These are phyloP conservation scores for Neonectria faginata DNA, from an alignment of 2,329 filamentous ascomycete genomes.

Conservation along the genomic window DNA sequence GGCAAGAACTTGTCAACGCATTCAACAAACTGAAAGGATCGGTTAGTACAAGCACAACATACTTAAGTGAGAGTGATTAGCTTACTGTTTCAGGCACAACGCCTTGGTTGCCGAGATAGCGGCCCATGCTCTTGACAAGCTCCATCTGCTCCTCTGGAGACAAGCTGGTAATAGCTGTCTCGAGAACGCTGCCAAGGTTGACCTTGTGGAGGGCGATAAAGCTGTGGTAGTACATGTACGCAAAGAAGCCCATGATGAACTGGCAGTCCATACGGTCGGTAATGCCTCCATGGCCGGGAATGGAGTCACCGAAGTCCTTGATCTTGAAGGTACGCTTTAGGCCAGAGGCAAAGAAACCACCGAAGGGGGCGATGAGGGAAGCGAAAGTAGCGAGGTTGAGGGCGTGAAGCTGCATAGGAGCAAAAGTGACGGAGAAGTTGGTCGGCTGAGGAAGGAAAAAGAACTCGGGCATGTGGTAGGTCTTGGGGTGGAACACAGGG, in stretches of 20 bases:
- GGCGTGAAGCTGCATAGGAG: slow-evolving; percentile 94
- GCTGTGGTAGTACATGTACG: slow-evolving; percentile 98
- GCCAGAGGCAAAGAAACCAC: slow-evolving; percentile 97
- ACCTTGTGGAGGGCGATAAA: slow-evolving; percentile 93
- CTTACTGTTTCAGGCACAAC: slow-evolving; percentile 50
- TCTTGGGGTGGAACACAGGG: slow-evolving; percentile 85
- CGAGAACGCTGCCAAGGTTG: slow-evolving; percentile 86
- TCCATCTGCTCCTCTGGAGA: slow-evolving; percentile 90
- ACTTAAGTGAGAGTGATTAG: not conserved
- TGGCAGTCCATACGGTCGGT: slow-evolving; percentile 99
- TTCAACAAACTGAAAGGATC: slow-evolving; percentile 35
- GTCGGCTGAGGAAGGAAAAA: slow-evolving; percentile 73
- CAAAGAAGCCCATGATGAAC: slow-evolving; percentile 99
- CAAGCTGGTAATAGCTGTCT: slow-evolving; percentile 91
- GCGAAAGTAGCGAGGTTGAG: slow-evolving; percentile 92
- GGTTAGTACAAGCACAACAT: not conserved
- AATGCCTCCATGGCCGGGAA: slow-evolving; percentile 96
- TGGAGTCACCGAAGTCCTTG: slow-evolving; percentile 99
- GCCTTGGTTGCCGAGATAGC: slow-evolving; percentile 75
- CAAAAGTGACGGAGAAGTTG: slow-evolving; percentile 76
- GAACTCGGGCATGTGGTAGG: slow-evolving; percentile 78
- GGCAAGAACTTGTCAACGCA: slow-evolving; percentile 45
- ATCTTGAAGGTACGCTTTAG: slow-evolving; percentile 99
- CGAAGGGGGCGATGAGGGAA: slow-evolving; percentile 95
- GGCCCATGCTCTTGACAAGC: slow-evolving; percentile 72